Evolutionary conservation across 495 filamentous ascomycete species (phyloP), one percentile per base, ranked within the genome.

Genomic region (Amphirosellinia nigrospora): DNA sequence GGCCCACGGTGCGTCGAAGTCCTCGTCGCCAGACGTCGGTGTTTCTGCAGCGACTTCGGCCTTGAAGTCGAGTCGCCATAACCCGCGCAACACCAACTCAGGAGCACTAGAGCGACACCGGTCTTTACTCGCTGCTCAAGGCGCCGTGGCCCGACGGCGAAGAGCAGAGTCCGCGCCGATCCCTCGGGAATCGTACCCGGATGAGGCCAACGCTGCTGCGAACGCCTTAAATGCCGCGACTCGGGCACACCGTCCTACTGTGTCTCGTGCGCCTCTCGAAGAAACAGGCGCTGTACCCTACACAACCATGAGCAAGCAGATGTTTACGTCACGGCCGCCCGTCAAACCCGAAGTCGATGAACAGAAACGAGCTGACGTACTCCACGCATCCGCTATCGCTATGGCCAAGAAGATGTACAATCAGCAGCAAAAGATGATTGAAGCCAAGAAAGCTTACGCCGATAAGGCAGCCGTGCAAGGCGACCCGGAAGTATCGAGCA

Each of bases 331-430:
- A 3, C 81, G 88, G 56, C 94, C 94, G 15, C 92, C 91, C 0
- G 88, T 96, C 7, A 82, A 87, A 39, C 80, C 83, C 8, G 93
- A 96, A 74, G 75, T 89, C 0, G 90, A 96, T 43, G 94, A 96
- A 71, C 83, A 89, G 77, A 89, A 87, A 52, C 88, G 85, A 63
- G 83, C 87, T 41, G 90, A 92, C 75, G 88, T 89, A 7, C 80
- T 97, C 0, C 91, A 89, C 69, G 93, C 93, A 23, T 93, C 94
- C 21, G 92, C 94, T 4, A 79, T 97, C 1, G 92, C 90, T 4
- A 97, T 97, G 93, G 93, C 94, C 30, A 93, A 89, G 78, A 86
- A 91, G 68, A 93, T 97, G 91, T 96, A 93, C 78, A 86, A 80
- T 16, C 77, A 87, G 59, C 88, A 91, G 74, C 89, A 87, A 79